These are phyloP conservation scores for Trichophyton benhamiae DNA, from an alignment of 2,329 filamentous ascomycete species.

Conservation along the genomic window DNA sequence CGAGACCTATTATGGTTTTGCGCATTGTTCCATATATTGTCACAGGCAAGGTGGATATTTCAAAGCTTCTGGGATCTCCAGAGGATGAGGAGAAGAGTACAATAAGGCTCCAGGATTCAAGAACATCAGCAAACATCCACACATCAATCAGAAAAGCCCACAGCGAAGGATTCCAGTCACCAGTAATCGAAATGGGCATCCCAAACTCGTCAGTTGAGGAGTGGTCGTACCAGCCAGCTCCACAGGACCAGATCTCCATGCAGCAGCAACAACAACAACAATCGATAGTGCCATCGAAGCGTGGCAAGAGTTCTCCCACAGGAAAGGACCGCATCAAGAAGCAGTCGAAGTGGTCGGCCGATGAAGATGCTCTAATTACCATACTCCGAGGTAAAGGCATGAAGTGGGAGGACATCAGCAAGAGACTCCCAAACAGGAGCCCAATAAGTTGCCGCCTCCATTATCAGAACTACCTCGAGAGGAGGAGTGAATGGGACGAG, in stretches of 20 bases:
- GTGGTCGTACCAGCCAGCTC: conserved; percentile 4
- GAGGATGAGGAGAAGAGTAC: conserved; percentile 14
- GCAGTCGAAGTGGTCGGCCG: conserved; percentile 91
- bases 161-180: background rate
- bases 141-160: background rate
- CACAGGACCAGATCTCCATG: conserved; percentile 1
- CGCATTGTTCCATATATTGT: conserved; percentile 11
- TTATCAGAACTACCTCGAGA: conserved; percentile 94
- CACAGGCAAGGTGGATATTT: conserved; percentile 17
- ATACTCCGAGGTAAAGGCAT: conserved; percentile 79
- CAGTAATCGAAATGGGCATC: conserved; percentile 3
- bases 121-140: background rate
- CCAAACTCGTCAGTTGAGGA: conserved; percentile 2
- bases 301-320: background rate
- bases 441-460: conserved; percentile 88
- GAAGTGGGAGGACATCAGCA: conserved; percentile 99
- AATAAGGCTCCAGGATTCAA: background rate
- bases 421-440: conserved; percentile 76
- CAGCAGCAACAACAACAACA: background rate
- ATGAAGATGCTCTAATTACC: conserved; percentile 89
- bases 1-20: conserved; percentile 9
- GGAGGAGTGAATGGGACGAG: conserved; percentile 89
- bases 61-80: conserved; percentile 13
- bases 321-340: conserved; percentile 45
- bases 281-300: conserved; percentile 1